These are phyloP conservation scores for Kalmusia sp. DNA, from an alignment of 2,329 filamentous ascomycete species.

Conservation along the genomic window DNA sequence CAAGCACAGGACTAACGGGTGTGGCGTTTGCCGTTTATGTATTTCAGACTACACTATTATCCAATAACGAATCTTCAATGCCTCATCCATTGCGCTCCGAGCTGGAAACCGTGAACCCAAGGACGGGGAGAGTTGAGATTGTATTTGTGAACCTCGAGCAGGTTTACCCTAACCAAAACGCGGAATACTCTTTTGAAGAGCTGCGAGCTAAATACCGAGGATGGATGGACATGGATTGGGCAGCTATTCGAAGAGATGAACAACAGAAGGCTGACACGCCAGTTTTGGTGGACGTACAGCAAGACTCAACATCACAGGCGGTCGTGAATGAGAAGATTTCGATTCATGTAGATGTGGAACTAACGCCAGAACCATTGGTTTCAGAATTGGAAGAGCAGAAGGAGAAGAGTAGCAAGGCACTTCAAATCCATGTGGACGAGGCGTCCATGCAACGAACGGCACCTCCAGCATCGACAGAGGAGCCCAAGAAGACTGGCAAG, in stretches of 20 bases:
- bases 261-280: constrained; percentile 17
- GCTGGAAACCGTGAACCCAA: constrained; percentile 82
- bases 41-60: constrained; percentile 56
- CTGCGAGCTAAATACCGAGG: constrained; percentile 80
- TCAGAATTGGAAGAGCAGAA: background rate
- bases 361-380: background rate
- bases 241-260: constrained; percentile 39
- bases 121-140: constrained; percentile 82
- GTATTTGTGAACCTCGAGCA: constrained; percentile 87
- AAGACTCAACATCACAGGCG: constrained; percentile 14
- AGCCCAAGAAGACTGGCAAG: background rate
- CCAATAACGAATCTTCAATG: constrained; percentile 44
- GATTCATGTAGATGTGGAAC: background rate
- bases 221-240: constrained; percentile 65
- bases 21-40: constrained; percentile 57
- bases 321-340: background rate
- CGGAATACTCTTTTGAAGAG: constrained; percentile 91
- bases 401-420: background rate
- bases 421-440: background rate
- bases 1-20: constrained; percentile 84
- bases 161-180: constrained; percentile 79
- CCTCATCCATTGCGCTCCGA: constrained; percentile 74
- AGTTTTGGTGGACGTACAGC: constrained; percentile 18
- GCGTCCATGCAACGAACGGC: no score
- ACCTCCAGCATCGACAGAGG: background rate